Base-by-base conservation (phyloP, 2,329 filamentous ascomycete genomes). In the Drechslera avenae region DNA sequence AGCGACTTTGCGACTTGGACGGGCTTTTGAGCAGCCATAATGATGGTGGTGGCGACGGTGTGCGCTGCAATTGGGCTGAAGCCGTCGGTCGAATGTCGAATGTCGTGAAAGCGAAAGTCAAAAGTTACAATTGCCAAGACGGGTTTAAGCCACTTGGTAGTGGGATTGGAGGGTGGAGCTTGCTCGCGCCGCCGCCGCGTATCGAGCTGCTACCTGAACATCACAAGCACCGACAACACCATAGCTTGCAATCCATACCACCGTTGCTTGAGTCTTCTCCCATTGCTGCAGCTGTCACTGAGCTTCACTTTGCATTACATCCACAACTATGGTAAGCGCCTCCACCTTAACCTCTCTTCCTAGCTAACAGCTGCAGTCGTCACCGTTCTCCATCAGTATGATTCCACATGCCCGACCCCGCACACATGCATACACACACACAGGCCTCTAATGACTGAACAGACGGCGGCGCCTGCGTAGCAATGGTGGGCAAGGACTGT, bases 401-500 rank as follows among this genome's bases (percentile, higher is more conserved):
- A 32, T 40, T 51, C 39, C 43, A 32, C 59, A 35, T 37, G 40
- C 39, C 45, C 50, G 17, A 40, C 42, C 37, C 46, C 50, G 39
- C 21, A 45, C 35, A 21, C 14, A 33, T 23, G 9, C 21, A 23
- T 8, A 7, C 21, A 8, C 21, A 23, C 21, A 8, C 21, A 23
- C 21, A 23, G 9, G 9, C 50, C 36, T 37, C 39, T 23, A 40
- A 34, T 66, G 50, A 63, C 8, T n/a, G 5, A 34, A n/a, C n/a
- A 86, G 84, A 87, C 76, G 93, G 93, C 80, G 93, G 93, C 76
- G 93, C 93, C 80, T 93, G 89, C 79, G 91, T 97, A 64, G 93
- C 93, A 78, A 97, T 97, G 94, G 92, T 96, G 62, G 94, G 94
- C 82, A 97, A 99, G 80, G 92, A 97, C 86, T 99, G 94, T 78